These are phyloP conservation scores for Amorphotheca resinae DNA, from an alignment of 495 filamentous ascomycete genomes.

Conservation along the genomic window DNA sequence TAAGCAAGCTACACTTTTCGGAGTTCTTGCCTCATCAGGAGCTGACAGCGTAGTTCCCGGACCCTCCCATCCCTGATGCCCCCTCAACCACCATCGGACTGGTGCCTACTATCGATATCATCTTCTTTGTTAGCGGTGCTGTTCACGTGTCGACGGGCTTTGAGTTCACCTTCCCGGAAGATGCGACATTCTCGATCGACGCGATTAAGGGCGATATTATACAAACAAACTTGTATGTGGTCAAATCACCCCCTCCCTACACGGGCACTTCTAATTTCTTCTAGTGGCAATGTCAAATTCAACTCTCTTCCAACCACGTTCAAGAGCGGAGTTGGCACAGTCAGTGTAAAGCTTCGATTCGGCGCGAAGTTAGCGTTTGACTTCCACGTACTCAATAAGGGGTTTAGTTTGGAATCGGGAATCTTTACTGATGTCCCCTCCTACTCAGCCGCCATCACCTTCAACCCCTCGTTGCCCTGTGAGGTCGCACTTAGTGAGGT, in stretches of 20 bases:
- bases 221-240: constrained; percentile 3
- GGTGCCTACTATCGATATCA: not conserved
- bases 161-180: constrained; percentile 1
- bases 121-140: not conserved
- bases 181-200: constrained; percentile 1
- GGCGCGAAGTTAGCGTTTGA: not conserved
- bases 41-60: not conserved
- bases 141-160: constrained; percentile 2
- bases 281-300: constrained; percentile 1
- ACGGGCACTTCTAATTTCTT: no score
- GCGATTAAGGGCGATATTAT: not conserved
- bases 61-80: not conserved
- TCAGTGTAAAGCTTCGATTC: not conserved
- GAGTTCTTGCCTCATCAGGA: not conserved
- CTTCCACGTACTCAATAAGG: not conserved
- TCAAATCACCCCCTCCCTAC: no score
- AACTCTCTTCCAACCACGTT: constrained; percentile 1
- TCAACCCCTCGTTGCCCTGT: not conserved
- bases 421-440: constrained; percentile 1
- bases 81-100: not conserved
- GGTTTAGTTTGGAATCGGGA: constrained; percentile 2
- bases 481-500: not conserved
- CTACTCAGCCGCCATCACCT: constrained; percentile 4
- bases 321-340: not conserved
- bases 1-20: no score